Base-by-base conservation (phyloP, 768 basidiomycete species). In the Leccinum uliginosum region DNA sequence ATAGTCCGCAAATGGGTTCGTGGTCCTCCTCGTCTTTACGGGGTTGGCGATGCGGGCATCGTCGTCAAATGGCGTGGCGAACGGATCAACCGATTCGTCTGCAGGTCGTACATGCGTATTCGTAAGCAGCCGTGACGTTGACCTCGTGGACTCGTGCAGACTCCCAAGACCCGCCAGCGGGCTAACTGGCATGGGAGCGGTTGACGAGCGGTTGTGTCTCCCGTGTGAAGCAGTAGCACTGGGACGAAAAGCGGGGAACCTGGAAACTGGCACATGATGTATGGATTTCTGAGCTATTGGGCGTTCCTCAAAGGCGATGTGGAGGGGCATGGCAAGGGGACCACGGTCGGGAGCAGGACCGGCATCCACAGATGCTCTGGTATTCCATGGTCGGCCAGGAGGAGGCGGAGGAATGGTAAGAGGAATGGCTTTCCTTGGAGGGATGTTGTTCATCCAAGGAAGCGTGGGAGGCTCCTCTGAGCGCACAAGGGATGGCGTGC, bases 11-110 rank as follows among this genome's bases (percentile, higher is more conserved):
- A 84, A 84, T 2, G 84, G 83, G 69, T 85, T 84, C 54, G 79
- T 79, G 59, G 75, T 74, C 62, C 78, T 80, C 74, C 78, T 80
- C 58, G 71, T 65, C 61, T 64, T 68, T 3, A 60, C 55, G 14
- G 72, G 65, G 35, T 61, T 60, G 49, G 62, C 65, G 34, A 75
- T 69, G 32, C 64, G 64, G 55, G 81, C 76, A 66, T 88, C 86
- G 65, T 89, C 88, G 68, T 91, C 89, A 70, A 91, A 91, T 8
- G 89, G 89, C 51, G 88, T 89, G 56, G 82, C 79, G 65, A 91
- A 91, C 52, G 89, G 89, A 65, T 82, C 69, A 47, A 65, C 59
- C 47, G 58, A 29, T 14, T 57, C 63, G 50, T 58, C 56, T 50
- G 78, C 73, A 60, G 75, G 68, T 58, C 75, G 73, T 19, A 76